phyloP scores from a whole-genome alignment of 2,329 filamentous ascomycete species.

The Aspergillus unguis region DNA sequence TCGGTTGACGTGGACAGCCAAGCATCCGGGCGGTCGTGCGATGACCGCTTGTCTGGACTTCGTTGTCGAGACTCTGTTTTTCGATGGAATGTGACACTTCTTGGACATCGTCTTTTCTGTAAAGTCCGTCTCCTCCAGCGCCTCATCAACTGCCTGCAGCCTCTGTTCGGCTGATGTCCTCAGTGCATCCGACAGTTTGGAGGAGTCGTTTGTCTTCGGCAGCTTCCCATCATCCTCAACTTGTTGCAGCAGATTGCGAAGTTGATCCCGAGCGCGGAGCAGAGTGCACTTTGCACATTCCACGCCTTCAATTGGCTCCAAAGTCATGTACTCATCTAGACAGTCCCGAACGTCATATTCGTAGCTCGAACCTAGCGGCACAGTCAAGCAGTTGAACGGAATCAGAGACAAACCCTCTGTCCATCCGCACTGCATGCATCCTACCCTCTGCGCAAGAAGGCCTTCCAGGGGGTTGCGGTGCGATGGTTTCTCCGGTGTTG shows the following conservation, averaged over 20 bases:
- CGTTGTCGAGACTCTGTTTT: conserved; percentile 69
- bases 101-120: conserved; percentile 63
- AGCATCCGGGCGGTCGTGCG: conserved; percentile 72
- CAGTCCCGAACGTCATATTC: conserved; percentile 73
- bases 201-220: conserved; percentile 20
- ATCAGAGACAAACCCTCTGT: conserved; percentile 86
- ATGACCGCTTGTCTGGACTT: conserved; percentile 90
- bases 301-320: conserved; percentile 84
- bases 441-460: conserved; percentile 79
- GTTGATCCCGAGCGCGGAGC: conserved; percentile 54
- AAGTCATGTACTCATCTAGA: conserved; percentile 76
- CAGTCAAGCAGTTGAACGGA: conserved; percentile 88
- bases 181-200: conserved; percentile 36
- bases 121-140: conserved; percentile 76
- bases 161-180: conserved; percentile 48
- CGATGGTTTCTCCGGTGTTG: conserved; percentile 19
- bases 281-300: conserved; percentile 91
- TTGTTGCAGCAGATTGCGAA: conserved; percentile 45
- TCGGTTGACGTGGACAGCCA: conserved; percentile 85
- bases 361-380: conserved; percentile 67
- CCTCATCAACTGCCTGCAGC: conserved; percentile 64
- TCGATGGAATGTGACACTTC: conserved; percentile 63
- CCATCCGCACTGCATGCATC: conserved; percentile 79
- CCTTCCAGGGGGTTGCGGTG: conserved; percentile 80
- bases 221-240: conserved; percentile 38